Base-by-base conservation (phyloP, 805 yeast genomes). In the Lipomyces kockii region DNA sequence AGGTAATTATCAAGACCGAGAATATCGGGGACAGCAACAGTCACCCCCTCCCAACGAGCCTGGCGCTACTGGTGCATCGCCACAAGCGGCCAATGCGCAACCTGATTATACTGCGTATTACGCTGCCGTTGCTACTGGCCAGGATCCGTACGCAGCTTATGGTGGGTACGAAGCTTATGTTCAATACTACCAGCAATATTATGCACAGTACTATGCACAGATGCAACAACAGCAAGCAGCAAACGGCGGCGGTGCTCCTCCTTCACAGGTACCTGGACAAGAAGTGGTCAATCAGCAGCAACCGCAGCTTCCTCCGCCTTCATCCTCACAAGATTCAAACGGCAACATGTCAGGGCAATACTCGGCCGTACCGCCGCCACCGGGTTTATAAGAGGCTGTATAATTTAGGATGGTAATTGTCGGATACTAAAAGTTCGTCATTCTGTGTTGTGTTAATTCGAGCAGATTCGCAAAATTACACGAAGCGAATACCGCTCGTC, bases 161-260 rank as follows among this genome's bases (percentile, higher is more conserved):
- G 74, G 74, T 37, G 75, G 75, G 29, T 72, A 72, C 54, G 72
- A 72, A 25, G 73, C 68, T 11, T 72, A 72, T 63, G 72, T 71
- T 39, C 71, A 61, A 58, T 70, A 70, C 46, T 72, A 68, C 55
- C 73, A 72, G 59, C 73, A 71, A 59, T 70, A 70, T 56, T 68
- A 70, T 53, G 71, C 65, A 22, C 74, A 71, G 52, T 69, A 71
- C 52, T 69, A 70, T 56, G 66, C 68, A 7, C 70, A 65, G 53
- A 56, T 22, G 60, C 71, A 61, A 63, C 63, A 25, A 56, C 70
- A 54, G 60, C 49, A 43, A 43, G 9, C 49, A 43, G 22, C 49
- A n/a, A 43, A 43, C 14, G 49, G 60, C 22, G 49, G 49, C n/a
- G 22, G 8, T 43, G 49, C 49, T 43, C 17, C 49, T 43, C 17